Evolutionary conservation across 306 rosid genomes (phyloP).

Genomic region (Urtica urens): DNA sequence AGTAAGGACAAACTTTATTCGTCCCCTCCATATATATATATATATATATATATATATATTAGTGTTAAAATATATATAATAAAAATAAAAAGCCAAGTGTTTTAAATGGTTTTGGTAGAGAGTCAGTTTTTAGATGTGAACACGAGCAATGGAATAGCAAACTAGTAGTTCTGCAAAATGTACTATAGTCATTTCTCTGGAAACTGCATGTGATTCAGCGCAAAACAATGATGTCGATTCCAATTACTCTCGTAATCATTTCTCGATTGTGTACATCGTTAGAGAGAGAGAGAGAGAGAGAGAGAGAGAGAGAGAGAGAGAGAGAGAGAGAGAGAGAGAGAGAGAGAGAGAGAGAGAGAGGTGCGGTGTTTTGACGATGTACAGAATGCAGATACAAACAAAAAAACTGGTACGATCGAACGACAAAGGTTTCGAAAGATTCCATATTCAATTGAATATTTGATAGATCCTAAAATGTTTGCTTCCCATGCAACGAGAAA

Average conservation of each 20-base stretch:
- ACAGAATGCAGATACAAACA: no score
- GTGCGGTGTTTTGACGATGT: no score
- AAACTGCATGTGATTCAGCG: constrained; percentile 7
- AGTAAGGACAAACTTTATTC: no score
- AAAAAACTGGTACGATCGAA: no score
- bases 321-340: no score
- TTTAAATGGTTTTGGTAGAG: background rate
- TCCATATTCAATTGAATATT: no score
- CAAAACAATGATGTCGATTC: background rate
- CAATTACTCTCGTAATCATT: background rate
- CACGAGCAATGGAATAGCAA: background rate
- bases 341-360: no score
- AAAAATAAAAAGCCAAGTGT: background rate
- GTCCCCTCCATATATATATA: background rate
- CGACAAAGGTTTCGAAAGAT: no score
- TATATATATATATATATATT: background rate
- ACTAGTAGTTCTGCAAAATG: background rate
- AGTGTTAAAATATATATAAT: background rate
- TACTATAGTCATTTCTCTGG: background rate
- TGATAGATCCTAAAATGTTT: no score
- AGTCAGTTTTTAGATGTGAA: background rate
- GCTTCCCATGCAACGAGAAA: no score
- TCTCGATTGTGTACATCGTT: background rate
- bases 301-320: no score
- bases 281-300: no score